Conservation (phyloP, 768 basidiomycete species). For the Lanmaoa rubissima region DNA sequence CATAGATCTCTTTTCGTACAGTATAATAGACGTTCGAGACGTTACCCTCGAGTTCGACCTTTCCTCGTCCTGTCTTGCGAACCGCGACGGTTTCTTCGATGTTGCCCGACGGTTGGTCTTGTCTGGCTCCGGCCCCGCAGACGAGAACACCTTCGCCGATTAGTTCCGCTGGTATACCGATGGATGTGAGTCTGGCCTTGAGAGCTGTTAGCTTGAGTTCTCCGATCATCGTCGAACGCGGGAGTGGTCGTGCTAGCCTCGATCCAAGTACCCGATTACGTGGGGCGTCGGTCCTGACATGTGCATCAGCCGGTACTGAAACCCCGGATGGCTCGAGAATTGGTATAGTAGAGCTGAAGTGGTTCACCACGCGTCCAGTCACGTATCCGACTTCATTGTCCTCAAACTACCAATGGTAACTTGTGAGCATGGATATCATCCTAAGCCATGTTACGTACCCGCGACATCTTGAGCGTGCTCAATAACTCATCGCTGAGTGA, state of each 20-base stretch:
- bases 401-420: constrained; percentile 65
- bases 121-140: constrained; percentile 64
- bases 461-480: constrained; percentile 76
- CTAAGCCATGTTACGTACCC: constrained; percentile 49
- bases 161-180: constrained; percentile 87
- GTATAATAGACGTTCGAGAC: constrained; percentile 87
- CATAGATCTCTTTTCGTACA: constrained; percentile 88
- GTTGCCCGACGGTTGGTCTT: constrained; percentile 40
- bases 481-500: constrained; percentile 90
- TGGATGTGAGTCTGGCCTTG: constrained; percentile 70
- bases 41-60: constrained; percentile 86
- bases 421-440: constrained; percentile 4
- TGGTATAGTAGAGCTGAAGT: constrained; percentile 86
- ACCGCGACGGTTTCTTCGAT: constrained; percentile 79
- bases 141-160: constrained; percentile 97
- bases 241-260: constrained; percentile 64
- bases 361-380: constrained; percentile 80
- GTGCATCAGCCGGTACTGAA: constrained; percentile 25
- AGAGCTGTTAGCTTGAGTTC: constrained; percentile 91
- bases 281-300: constrained; percentile 23
- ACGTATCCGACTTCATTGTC: constrained; percentile 97
- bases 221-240: constrained; percentile 94
- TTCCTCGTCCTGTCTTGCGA: constrained; percentile 79
- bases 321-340: constrained; percentile 69
- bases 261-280: constrained; percentile 55